Base-by-base conservation (phyloP, 139 green algal genomes). In the Closterium sp. region DNA sequence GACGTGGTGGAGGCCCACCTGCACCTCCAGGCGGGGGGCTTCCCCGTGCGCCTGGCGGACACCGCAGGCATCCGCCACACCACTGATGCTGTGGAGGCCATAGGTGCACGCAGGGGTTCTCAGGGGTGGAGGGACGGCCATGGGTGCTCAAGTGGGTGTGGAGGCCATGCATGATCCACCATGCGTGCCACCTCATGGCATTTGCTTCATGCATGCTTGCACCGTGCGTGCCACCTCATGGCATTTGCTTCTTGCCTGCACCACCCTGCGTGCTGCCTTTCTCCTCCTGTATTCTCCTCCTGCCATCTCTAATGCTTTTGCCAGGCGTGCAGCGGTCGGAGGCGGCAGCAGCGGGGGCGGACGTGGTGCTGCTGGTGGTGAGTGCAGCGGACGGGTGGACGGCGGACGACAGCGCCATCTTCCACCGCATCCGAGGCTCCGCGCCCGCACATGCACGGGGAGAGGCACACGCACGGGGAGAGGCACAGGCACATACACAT, bases 1-100 rank as follows among this genome's bases (percentile, higher is more conserved):
- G 98, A 99, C 94, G 96, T 99, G 84, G 94, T 99, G 34, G 97
- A 99, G 89, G 98, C 97, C 55, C 87, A 69, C 34, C 86, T 98
- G 31, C 43, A 69, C 43, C 43, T 69, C 12, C 43, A 94, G 4
- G 91, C 99, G 12, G 94, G 94, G 4, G 98, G 98, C 38, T 93
- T 99, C 3, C 97, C 98, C 23, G 92, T 98, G 83, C 97, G 94
- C 1, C 93, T 99, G 69, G 95, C 99, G n/a, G 97, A 99, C 95
- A 99, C 97, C 3, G 97, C 97, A 0, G 98, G 98, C 89, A 97
- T 99, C 84, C 91, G 98, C 0, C 89, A 96, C 30, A 95, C 95
- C 8, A 38, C 33, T 0, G 96, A 99, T 91, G 89, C 94, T 38
- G 98, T 99, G 33, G 97, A 99, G 94, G 66, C 84, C 30, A 96